Conservation (phyloP, 1,284 basidiomycete species). For the Trichosporon asahii region DNA sequence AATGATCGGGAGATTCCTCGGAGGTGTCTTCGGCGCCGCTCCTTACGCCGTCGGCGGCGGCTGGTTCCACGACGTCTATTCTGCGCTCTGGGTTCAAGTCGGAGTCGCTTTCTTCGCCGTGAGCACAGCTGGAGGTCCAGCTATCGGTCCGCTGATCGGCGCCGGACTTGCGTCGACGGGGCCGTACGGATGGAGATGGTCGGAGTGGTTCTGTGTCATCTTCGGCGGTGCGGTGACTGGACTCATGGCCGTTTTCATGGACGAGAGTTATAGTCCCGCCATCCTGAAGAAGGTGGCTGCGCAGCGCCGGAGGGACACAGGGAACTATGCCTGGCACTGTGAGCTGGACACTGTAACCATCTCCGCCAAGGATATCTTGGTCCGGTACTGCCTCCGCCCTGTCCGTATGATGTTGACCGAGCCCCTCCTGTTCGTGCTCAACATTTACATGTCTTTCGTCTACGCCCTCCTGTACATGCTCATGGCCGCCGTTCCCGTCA, state of each 20-base stretch:
- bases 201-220: slow-evolving; percentile 27
- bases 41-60: slow-evolving; percentile 28
- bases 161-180: slow-evolving; percentile 18
- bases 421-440: slow-evolving; percentile 29
- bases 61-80: slow-evolving; percentile 26
- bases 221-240: slow-evolving; percentile 22
- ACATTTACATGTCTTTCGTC: slow-evolving; percentile 30
- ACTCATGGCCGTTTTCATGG: slow-evolving; percentile 21
- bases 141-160: slow-evolving; percentile 24
- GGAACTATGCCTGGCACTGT: slow-evolving; percentile 24
- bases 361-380: slow-evolving; percentile 21
- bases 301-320: slow-evolving; percentile 18
- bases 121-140: slow-evolving; percentile 23
- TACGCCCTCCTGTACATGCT: slow-evolving; percentile 33
- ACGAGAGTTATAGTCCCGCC: slow-evolving; percentile 25
- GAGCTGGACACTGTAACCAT: slow-evolving; percentile 24
- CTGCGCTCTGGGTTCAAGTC: slow-evolving; percentile 17
- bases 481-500: slow-evolving; percentile 28
- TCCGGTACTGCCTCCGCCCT: slow-evolving; percentile 27
- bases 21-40: slow-evolving; percentile 55
- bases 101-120: slow-evolving; percentile 21
- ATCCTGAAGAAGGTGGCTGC: slow-evolving; percentile 23
- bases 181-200: slow-evolving; percentile 27
- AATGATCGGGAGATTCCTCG: slow-evolving; percentile 62
- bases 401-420: slow-evolving; percentile 28